Evolutionary conservation across 352 stramenopile species (phyloP).

Genomic region (Phytophthora hibernalis): DNA sequence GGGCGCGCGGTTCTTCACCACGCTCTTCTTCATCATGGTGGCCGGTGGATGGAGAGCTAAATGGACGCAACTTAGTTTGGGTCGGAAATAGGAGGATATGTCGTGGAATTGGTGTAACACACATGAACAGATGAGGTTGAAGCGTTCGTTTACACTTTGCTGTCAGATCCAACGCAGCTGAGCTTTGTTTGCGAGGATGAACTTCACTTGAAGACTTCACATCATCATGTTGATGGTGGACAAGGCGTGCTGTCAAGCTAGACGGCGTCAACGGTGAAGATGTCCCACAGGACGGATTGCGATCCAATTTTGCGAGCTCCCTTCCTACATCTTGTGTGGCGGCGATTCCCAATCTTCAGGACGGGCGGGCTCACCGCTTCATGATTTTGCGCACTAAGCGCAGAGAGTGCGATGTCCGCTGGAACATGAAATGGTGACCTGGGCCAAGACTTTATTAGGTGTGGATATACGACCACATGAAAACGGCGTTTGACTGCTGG

Average conservation of each 20-base stretch:
- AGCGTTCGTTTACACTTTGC: too few species aligned
- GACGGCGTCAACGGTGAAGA: background rate
- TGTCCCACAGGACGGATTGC: slow-evolving; percentile 14
- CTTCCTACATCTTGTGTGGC: background rate
- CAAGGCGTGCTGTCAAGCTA: too few species aligned
- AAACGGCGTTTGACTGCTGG: slow-evolving; percentile 19
- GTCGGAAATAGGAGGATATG: background rate
- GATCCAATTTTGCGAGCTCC: slow-evolving; percentile 7
- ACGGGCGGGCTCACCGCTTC: too few species aligned
- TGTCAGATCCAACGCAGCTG: too few species aligned
- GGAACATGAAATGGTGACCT: too few species aligned
- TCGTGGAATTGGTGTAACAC: background rate
- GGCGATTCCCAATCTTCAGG: too few species aligned
- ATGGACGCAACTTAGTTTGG: slow-evolving; percentile 12
- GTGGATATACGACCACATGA: slow-evolving; percentile 12
- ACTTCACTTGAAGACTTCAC: too few species aligned
- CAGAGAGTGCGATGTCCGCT: too few species aligned
- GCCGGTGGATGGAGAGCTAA: slow-evolving; percentile 1
- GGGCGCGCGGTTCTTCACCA: slow-evolving; percentile 98
- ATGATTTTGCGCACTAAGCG: too few species aligned
- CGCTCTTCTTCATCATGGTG: slow-evolving; percentile 83
- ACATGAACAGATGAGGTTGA: too few species aligned
- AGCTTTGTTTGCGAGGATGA: background rate
- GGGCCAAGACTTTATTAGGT: too few species aligned
- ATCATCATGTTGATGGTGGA: too few species aligned